Evolutionary conservation across 768 basidiomycete genomes (phyloP).

Genomic region (Gymnopilus junonius): DNA sequence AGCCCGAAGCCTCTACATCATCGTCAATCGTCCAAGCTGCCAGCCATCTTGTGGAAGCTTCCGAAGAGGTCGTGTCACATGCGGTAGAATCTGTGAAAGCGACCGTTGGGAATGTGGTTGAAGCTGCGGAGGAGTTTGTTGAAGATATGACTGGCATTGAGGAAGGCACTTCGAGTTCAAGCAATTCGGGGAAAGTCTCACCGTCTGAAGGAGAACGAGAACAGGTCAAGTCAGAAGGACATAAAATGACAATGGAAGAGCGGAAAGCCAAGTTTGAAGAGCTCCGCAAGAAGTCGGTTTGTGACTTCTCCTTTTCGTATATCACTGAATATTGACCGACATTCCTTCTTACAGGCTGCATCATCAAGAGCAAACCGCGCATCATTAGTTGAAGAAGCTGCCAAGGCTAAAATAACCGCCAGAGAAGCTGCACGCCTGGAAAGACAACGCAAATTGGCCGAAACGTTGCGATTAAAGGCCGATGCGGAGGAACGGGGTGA

Average conservation of each 20-base stretch:
- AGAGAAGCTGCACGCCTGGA: conserved; percentile 86
- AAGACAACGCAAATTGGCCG: conserved; percentile 88
- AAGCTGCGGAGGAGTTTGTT: conserved; percentile 32
- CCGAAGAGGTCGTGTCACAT: conserved; percentile 17
- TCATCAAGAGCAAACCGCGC: conserved; percentile 85
- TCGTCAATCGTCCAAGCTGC: conserved; percentile 14
- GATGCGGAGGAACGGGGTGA: conserved; percentile 93
- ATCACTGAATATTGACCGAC: neutral
- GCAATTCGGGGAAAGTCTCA: conserved; percentile 19
- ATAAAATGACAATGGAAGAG: conserved; percentile 63
- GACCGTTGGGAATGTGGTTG: conserved; percentile 26
- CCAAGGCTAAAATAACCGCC: conserved; percentile 74
- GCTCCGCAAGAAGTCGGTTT: conserved; percentile 80
- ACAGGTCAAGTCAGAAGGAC: conserved; percentile 26
- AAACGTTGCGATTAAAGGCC: conserved; percentile 80
- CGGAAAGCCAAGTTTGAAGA: conserved; percentile 78
- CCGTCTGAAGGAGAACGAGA: conserved; percentile 25
- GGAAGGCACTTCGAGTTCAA: conserved; percentile 15
- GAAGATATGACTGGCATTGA: conserved; percentile 34
- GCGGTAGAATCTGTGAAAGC: conserved; percentile 22
- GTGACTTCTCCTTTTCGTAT: conserved; percentile 28
- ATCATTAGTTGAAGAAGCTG: conserved; percentile 84
- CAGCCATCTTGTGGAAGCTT: conserved; percentile 9
- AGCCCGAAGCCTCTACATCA: conserved; percentile 25
- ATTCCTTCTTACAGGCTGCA: conserved; percentile 53